Evolutionary conservation across 371 early-diverging fungal species (phyloP).

Genomic region (Chytridium lagenaria): DNA sequence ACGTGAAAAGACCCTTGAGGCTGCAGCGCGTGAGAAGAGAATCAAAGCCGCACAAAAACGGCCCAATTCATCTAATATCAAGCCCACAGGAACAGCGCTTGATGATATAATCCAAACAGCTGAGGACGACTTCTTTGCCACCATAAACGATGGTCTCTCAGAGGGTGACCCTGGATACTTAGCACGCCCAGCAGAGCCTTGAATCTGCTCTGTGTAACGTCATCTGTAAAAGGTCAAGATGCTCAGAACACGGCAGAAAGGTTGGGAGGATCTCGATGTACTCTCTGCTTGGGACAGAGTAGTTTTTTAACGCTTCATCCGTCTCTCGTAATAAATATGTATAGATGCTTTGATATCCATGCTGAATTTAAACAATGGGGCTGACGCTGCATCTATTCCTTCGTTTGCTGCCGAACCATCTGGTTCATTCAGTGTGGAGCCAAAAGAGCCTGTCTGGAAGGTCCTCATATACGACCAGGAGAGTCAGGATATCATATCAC

Average conservation of each 20-base stretch:
- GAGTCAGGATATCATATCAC: slow-evolving; percentile 95
- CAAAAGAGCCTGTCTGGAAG: slow-evolving; percentile 82
- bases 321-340: too few relatives aligned
- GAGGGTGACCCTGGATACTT: slow-evolving; percentile 32
- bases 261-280: not conserved
- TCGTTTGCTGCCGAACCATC: not conserved
- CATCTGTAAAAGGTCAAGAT: not conserved
- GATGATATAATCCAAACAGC: slow-evolving; percentile 51
- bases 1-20: slow-evolving; percentile 63
- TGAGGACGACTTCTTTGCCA: slow-evolving; percentile 56
- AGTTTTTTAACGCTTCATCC: too few relatives aligned
- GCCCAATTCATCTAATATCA: slow-evolving; percentile 45
- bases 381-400: slow-evolving; percentile 13
- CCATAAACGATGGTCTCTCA: slow-evolving; percentile 48
- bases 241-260: slow-evolving; percentile 10
- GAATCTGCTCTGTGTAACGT: not conserved
- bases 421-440: slow-evolving; percentile 2
- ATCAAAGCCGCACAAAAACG: slow-evolving; percentile 61
- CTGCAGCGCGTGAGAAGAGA: slow-evolving; percentile 57
- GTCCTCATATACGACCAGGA: slow-evolving; percentile 94
- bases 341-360: slow-evolving; percentile 51
- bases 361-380: slow-evolving; percentile 52
- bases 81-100: slow-evolving; percentile 43
- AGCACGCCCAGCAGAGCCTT: slow-evolving; percentile 16
- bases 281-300: too few relatives aligned